Evolutionary conservation across 2,329 filamentous ascomycete genomes (phyloP), one percentile per base, ranked within the genome.

Genomic region (Hypoxylon sp.): DNA sequence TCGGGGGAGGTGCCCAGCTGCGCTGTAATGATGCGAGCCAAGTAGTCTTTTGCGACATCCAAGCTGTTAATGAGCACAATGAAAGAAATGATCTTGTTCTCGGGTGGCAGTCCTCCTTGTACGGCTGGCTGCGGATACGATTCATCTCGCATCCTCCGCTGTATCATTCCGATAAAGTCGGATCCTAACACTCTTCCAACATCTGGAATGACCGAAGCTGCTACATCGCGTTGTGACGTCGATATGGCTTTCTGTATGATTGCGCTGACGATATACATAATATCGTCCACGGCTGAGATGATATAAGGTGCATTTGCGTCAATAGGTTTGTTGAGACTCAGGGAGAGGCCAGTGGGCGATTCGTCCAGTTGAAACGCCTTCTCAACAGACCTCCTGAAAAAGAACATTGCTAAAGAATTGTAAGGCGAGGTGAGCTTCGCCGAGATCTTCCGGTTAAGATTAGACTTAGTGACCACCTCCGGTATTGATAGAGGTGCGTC

Each of bases 201-300:
- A 0, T 90, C 91, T 1, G 94, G 91, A 25, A 97, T 81, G 5
- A 97, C 91, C 61, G 88, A 92, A 43, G 88, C 88, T 21, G 97
- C 87, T 2, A 97, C 89, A 16, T 90, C 85, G 70, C 90, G 85
- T 76, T 97, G 94, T 1, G 92, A 93, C 0, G 96, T 98, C 0
- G 92, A 91, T 21, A 98, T 83, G 0, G 93, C 92, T 70, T 95
- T 90, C 69, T 96, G 91, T 6, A 98, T 84, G 32, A 98, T 91
- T 53, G 95, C 91, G 76, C 96, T 97, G 76, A 97, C 92, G 73
- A 99, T 97, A 80, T 98, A 99, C 95, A 99, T 98, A 75, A 98
- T 94, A 80, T 97, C 96, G 81, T 99, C 96, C 7, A 99, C 94
- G 0, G 95, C 94, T 1, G 94, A 94, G 45, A 96, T 95, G 73